A percentile compares a stretch with the other conserved stretches of the same genome.
phyloP scores from a whole-genome alignment of 305 asterid genomes.

The Fraxinus ornus region DNA sequence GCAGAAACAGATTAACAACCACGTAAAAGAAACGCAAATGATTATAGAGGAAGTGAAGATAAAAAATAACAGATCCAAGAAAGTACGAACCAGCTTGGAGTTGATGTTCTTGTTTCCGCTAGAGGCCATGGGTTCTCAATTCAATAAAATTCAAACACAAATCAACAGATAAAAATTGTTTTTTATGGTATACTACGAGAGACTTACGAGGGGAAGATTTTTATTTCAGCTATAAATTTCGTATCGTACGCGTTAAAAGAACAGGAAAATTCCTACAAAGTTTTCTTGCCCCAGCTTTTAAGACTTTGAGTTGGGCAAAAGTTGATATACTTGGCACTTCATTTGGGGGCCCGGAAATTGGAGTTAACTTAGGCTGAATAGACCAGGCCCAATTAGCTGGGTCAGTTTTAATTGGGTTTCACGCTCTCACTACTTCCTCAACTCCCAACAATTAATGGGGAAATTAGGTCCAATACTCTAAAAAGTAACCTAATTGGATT shows the following conservation, averaged over 20 bases:
- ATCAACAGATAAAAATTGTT: background rate
- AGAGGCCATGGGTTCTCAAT: conserved; percentile 27
- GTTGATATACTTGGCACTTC: background rate
- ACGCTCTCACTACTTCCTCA: too few relatives aligned
- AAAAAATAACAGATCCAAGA: background rate
- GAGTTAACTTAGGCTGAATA: background rate
- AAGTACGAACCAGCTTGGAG: conserved; percentile 71
- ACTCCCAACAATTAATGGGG: too few relatives aligned
- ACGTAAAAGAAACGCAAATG: background rate
- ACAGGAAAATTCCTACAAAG: background rate
- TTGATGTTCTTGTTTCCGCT: conserved; percentile 83
- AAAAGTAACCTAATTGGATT: too few relatives aligned
- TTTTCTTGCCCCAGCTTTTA: background rate
- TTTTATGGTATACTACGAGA: background rate
- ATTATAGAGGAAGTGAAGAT: background rate
- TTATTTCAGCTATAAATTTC: background rate
- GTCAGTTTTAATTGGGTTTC: background rate
- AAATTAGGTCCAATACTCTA: too few relatives aligned
- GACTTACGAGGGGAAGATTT: background rate
- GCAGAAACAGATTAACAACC: conserved; percentile 16
- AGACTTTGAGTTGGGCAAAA: background rate
- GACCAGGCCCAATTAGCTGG: background rate
- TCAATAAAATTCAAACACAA: background rate
- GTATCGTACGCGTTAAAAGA: background rate
- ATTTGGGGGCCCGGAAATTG: background rate